Evolutionary conservation across 371 early-diverging fungal species (phyloP).

Genomic region (Actinomortierella wolfii): DNA sequence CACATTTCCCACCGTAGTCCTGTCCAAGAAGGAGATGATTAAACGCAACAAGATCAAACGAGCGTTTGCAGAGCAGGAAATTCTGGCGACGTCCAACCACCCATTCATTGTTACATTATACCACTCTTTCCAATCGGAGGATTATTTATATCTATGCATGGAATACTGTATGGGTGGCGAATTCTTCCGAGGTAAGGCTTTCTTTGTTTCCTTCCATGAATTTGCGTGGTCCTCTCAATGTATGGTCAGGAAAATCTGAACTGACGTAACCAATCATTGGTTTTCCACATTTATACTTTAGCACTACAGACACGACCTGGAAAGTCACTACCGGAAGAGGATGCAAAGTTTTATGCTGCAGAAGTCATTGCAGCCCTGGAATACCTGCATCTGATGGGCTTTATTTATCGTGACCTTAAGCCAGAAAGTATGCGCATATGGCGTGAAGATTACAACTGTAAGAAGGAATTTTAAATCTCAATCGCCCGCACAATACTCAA

Average conservation of each 20-base stretch:
- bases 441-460: too few relatives aligned
- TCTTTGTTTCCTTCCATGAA: constrained; percentile 2
- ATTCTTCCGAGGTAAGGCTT: constrained; percentile 83
- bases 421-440: constrained; percentile 87
- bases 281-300: too few relatives aligned
- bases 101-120: constrained; percentile 98
- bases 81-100: constrained; percentile 89
- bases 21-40: constrained; percentile 95
- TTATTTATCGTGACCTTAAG: constrained; percentile 98
- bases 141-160: constrained; percentile 96
- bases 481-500: too few relatives aligned
- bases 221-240: too few relatives aligned
- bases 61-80: constrained; percentile 96
- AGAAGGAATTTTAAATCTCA: too few relatives aligned
- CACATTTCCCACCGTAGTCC: constrained; percentile 51
- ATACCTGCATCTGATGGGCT: constrained; percentile 95
- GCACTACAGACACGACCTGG: constrained; percentile 85
- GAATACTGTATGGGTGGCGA: constrained; percentile 99
- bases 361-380: constrained; percentile 95
- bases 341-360: constrained; percentile 96
- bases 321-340: constrained; percentile 84
- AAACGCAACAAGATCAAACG: constrained; percentile 95
- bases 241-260: too few relatives aligned
- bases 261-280: too few relatives aligned
- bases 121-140: constrained; percentile 95